Base-by-base conservation (phyloP, 352 stramenopile species). In the Pythium scleroteichum region DNA sequence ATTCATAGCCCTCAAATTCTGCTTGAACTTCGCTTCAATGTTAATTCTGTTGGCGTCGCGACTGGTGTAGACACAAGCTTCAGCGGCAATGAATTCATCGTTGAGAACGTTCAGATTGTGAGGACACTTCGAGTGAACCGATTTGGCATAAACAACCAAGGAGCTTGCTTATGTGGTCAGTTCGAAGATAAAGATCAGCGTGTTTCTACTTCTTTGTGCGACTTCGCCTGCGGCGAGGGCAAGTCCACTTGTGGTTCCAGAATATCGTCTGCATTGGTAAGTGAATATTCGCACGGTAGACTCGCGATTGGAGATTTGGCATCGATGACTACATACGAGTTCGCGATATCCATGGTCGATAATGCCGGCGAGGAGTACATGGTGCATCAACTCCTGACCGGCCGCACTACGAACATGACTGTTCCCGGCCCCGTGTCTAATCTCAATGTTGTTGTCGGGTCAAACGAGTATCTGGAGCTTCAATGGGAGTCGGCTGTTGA, bases 401-500 rank as follows among this genome's bases (percentile, higher is more conserved):
- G 62, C 24, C 72, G 23, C 16, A 89, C 79, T 0, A 68, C 60
- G 1, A 20, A 41, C 9, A 22, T 55, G 20, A 86, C 79, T 24
- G 24, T 68, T 2, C 79, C 79, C 2, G 74, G 79, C 6, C 45
- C 29, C n/a, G 67, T 83, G 6, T 42, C 59, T 8, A 53, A 62
- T 10, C 44, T 83, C 16, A 57, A n/a, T 16, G 39, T 83, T 0
- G 49, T 79, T 8, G 74, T 80, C 20, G 49, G 22, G 12, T 62
- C 41, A 16, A 66, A 42, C 9, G 46, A 66, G 7, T 67, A 66
- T 17, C 3, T 85, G 13, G 77, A 86, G 48, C 45, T 87, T 20
- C 74, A 85, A 19, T 87, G 79, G 79, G 67, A 52, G 19, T 46
- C 60, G 5, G 59, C 71, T 4, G 40, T 73, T 17, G 79, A 89